Conservation (phyloP, 1,284 basidiomycete species). For the Mixia osmundae region DNA sequence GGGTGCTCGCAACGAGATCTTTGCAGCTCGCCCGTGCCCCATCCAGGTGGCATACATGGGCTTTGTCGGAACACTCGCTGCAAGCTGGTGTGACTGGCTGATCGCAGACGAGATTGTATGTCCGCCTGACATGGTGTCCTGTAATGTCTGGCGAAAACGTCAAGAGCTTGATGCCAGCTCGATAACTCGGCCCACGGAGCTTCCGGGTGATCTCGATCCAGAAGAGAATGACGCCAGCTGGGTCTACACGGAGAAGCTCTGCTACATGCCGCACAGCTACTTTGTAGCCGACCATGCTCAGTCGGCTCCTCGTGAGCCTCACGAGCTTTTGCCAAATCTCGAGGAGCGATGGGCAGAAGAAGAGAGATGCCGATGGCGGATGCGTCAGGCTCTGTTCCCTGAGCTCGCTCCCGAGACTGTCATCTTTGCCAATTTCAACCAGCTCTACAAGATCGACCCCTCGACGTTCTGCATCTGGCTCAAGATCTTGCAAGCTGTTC, state of each 20-base stretch:
- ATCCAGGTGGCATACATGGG: constrained; percentile 38
- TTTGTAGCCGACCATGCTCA: constrained; percentile 40
- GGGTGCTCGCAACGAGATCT: constrained; percentile 37
- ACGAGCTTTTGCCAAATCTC: constrained; percentile 2
- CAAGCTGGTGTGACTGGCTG: constrained; percentile 39
- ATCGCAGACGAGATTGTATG: constrained; percentile 33
- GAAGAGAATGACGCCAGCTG: constrained; percentile 29
- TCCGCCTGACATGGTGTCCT: constrained; percentile 28
- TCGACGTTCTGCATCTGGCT: constrained; percentile 36
- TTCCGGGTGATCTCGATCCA: constrained; percentile 31
- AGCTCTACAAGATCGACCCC: constrained; percentile 36
- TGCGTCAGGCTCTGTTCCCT: constrained; percentile 29
- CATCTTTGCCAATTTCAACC: constrained; percentile 41
- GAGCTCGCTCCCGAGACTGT: constrained; percentile 29
- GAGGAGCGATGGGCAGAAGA: constrained; percentile 29
- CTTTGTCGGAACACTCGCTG: constrained; percentile 34
- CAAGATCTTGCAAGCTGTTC: constrained; percentile 30
- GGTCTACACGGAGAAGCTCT: constrained; percentile 30
- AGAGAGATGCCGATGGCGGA: constrained; percentile 26
- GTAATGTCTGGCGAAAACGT: constrained; percentile 24
- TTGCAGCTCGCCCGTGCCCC: constrained; percentile 35
- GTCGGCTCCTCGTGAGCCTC: constrained; percentile 26
- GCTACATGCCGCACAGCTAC: constrained; percentile 37
- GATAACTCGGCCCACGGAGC: constrained; percentile 7
- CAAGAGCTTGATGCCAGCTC: no score